These are phyloP conservation scores for Miscanthus lutarioriparius DNA, from an alignment of 176 grass and related monocot species.

Conservation along the genomic window DNA sequence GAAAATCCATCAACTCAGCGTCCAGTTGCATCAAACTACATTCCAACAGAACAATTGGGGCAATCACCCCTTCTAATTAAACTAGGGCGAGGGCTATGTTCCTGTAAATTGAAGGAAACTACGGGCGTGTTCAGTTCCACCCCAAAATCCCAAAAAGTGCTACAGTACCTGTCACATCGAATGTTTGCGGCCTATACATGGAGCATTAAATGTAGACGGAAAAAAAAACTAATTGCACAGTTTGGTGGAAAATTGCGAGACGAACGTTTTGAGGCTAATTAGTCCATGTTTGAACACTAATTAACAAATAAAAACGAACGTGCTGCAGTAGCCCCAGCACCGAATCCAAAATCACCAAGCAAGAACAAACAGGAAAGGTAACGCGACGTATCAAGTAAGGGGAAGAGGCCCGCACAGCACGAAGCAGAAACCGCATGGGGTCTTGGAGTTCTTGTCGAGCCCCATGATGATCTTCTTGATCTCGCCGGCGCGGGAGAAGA, in stretches of 20 bases:
- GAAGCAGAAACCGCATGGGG: slow-evolving; percentile 98
- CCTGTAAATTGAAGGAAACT: slow-evolving; percentile 4
- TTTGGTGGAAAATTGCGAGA: too few relatives aligned
- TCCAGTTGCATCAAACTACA: slow-evolving; percentile 29
- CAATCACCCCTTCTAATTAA: neutral
- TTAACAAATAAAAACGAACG: too few relatives aligned
- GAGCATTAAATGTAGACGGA: too few relatives aligned
- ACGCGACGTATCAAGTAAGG: neutral
- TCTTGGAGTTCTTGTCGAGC: slow-evolving; percentile 90
- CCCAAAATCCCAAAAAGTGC: too few relatives aligned
- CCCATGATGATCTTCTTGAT: slow-evolving; percentile 99
- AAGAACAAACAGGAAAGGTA: neutral
- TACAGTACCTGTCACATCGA: too few relatives aligned
- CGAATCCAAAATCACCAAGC: slow-evolving; percentile 18
- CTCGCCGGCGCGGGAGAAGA: slow-evolving; percentile 91
- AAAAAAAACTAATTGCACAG: too few relatives aligned
- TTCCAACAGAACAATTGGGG: neutral
- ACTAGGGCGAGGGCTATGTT: neutral
- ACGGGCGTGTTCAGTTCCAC: too few relatives aligned
- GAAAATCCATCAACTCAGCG: neutral
- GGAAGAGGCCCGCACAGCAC: slow-evolving; percentile 46
- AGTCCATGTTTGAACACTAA: too few relatives aligned
- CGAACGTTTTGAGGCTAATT: too few relatives aligned
- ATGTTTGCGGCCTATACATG: too few relatives aligned
- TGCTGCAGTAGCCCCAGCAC: too few relatives aligned